Conservation (phyloP, 805 yeast species). For the Metschnikowia borealis region DNA sequence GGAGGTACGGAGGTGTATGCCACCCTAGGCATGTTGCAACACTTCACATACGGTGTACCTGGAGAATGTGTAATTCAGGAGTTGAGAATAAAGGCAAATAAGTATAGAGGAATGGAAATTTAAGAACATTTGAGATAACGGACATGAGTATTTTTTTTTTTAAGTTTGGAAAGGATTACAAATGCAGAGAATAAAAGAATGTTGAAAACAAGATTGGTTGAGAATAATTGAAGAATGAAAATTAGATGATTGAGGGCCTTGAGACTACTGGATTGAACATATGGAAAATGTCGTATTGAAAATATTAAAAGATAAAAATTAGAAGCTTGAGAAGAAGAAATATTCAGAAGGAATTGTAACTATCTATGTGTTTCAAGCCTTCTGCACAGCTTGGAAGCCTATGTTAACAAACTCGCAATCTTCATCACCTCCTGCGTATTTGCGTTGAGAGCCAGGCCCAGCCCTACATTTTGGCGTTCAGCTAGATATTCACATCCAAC, state of each 20-base stretch:
- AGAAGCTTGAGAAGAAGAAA: not conserved
- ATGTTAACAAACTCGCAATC: conserved; percentile 1
- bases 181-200: too few relatives aligned
- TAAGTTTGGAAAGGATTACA: too few relatives aligned
- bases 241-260: too few relatives aligned
- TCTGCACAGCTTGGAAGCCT: not conserved
- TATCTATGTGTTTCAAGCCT: not conserved
- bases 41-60: too few relatives aligned
- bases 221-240: too few relatives aligned
- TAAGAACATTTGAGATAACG: too few relatives aligned
- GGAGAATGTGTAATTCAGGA: too few relatives aligned
- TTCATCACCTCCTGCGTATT: conserved; percentile 1
- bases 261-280: not conserved
- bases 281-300: not conserved
- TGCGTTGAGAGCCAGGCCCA: not conserved
- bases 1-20: conserved; percentile 1
- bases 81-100: too few relatives aligned
- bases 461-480: not conserved
- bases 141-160: too few relatives aligned
- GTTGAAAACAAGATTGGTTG: too few relatives aligned
- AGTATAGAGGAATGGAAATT: too few relatives aligned
- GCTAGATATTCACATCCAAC: not conserved
- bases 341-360: not conserved
- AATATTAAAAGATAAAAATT: not conserved
- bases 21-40: too few relatives aligned